A percentile compares a stretch with the other conserved stretches of the same genome.
Evolutionary conservation across 179 eudicot genomes (phyloP).

Genomic region (Pouteria campechiana): DNA sequence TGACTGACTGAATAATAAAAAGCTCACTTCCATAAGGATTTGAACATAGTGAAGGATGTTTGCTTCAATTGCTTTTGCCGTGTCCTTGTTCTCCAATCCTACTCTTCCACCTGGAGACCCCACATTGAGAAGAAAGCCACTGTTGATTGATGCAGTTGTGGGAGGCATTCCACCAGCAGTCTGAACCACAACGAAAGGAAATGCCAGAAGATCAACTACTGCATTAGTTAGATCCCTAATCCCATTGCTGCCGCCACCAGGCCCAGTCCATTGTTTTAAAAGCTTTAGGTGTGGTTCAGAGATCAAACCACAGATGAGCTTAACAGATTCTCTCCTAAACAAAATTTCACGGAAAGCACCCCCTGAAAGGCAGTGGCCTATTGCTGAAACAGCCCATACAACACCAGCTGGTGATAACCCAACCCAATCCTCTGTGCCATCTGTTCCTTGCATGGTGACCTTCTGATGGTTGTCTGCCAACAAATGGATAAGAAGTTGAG

Average conservation of each 20-base stretch:
- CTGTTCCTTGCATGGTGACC: conserved; percentile 26
- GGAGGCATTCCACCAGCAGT: conserved; percentile 62
- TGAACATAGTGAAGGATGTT: conserved; percentile 61
- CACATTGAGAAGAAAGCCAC: conserved; percentile 72
- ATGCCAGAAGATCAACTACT: conserved; percentile 82
- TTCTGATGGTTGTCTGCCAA: conserved; percentile 27
- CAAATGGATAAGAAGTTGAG: conserved; percentile 70
- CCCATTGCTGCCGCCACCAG: conserved; percentile 84
- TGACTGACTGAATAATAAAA: background rate
- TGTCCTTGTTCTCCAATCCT: conserved; percentile 68
- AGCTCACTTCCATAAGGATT: conserved; percentile 72
- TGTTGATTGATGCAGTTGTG: conserved; percentile 85
- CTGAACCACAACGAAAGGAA: conserved; percentile 93
- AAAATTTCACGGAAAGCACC: conserved; percentile 81
- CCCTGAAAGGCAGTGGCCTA: conserved; percentile 84
- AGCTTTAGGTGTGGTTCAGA: conserved; percentile 72
- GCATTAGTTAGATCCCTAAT: conserved; percentile 59
- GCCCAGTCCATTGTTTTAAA: conserved; percentile 65
- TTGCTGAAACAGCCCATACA: conserved; percentile 76
- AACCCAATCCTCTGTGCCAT: conserved; percentile 25
- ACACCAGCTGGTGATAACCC: conserved; percentile 90
- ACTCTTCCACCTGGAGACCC: conserved; percentile 93
- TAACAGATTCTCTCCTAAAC: conserved; percentile 55
- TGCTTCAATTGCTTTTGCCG: conserved; percentile 69
- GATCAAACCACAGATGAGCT: conserved; percentile 55